Base-by-base conservation (phyloP, 345 rosid species). In the Citropsis articulata region DNA sequence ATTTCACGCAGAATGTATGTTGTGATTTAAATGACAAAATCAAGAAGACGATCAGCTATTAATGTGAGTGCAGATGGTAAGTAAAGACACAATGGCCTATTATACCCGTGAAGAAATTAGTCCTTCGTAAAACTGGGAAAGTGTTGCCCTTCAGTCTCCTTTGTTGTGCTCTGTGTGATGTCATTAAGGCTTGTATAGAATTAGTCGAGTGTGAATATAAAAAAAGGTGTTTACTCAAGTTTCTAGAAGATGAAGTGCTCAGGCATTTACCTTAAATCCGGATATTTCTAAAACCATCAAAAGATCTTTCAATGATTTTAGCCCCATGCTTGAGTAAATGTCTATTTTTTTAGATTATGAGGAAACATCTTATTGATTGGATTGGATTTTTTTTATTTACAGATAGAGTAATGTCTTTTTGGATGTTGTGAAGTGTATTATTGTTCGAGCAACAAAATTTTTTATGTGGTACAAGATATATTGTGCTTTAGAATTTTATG, bases 21-120 rank as follows among this genome's bases (percentile, higher is more conserved):
- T 45, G 57, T 75, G 38, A 7, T 64, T 42, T 64, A 28, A 75
- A 33, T 75, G 60, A 59, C 40, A 63, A 68, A 62, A 62, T 62
- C 60, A 28, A 61, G 76, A 59, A 72, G 64, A 60, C 38, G 33
- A 40, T 30, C 68, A 2, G 22, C 48, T 18, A 30, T 19, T 71
- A 71, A 25, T 27, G 36, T 33, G 25, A 60, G 35, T 35, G 14
- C 35, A 14, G 36, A 18, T 48, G 74, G 38, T 9, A 21, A 1
- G 38, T 40, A 36, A 73, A 7, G 55, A 16, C 22, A 42, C 0
- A 27, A 28, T 27, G 10, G 25, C 10, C 50, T 36, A 72, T 71
- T 71, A 12, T 71, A 18, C n/a, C 28, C 7, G 12, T 50, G 24
- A 48, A 22, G 30, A 71, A 71, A 31, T 31, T 55, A 31, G 21